A percentile compares a stretch with the other conserved stretches of the same genome.
Conservation (phyloP, 1,139 yeast genomes). For the Protomyces gravidus region DNA sequence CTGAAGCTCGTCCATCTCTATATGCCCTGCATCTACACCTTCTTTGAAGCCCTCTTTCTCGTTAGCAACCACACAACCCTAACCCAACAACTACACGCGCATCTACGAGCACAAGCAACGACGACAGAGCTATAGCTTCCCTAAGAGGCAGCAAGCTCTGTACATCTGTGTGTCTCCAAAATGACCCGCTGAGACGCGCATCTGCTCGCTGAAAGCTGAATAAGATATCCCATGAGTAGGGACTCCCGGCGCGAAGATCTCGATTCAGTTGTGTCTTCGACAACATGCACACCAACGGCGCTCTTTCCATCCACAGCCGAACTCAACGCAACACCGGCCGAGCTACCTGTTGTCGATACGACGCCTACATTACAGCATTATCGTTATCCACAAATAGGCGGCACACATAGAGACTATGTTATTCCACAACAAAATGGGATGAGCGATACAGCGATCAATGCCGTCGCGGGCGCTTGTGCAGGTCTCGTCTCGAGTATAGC, state of each 20-base stretch:
- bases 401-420: constrained; percentile 26
- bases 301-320: background rate
- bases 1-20: too few species aligned
- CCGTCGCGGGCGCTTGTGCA: constrained; percentile 80
- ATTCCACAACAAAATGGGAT: constrained; percentile 22
- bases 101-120: too few species aligned
- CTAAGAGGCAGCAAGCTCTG: too few species aligned
- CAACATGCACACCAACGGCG: background rate
- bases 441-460: constrained; percentile 41
- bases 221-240: background rate
- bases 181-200: constrained; percentile 1
- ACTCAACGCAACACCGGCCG: background rate
- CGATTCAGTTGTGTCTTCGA: background rate
- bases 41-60: too few species aligned
- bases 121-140: too few species aligned
- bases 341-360: background rate
- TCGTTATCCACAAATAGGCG: constrained; percentile 15
- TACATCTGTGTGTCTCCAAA: too few species aligned
- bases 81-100: too few species aligned
- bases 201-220: background rate
- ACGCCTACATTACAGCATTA: background rate
- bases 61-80: too few species aligned
- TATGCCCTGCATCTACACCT: too few species aligned
- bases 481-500: constrained; percentile 85
- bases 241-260: background rate